Conservation (phyloP, 345 rosid genomes). For the Draba incana region DNA sequence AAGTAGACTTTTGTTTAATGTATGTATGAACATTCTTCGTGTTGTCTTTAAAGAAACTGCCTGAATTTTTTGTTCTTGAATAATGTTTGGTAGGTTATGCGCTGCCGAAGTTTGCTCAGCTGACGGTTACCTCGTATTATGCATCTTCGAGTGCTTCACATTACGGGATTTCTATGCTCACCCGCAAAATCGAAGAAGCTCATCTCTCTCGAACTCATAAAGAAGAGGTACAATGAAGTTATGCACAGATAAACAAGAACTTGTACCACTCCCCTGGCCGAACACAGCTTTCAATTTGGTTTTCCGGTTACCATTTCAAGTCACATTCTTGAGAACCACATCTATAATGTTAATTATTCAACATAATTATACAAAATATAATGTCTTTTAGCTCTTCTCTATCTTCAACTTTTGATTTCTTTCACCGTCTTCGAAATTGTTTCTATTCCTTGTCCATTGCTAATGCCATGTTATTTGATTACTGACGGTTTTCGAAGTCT, state of each 20-base stretch:
- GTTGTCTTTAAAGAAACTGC: slow-evolving; percentile 17
- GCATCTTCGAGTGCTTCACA: slow-evolving; percentile 95
- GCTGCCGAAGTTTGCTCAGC: slow-evolving; percentile 82
- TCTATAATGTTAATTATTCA: slow-evolving; percentile 17
- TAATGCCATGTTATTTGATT: background rate
- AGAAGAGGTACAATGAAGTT: slow-evolving; percentile 51
- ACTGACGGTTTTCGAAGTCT: too few relatives aligned
- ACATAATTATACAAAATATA: slow-evolving; percentile 22
- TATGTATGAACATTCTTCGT: background rate
- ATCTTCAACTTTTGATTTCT: slow-evolving; percentile 18
- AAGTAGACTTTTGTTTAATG: slow-evolving; percentile 5
- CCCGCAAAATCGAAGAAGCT: slow-evolving; percentile 70
- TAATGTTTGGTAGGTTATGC: slow-evolving; percentile 61
- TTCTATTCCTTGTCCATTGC: slow-evolving; percentile 1
- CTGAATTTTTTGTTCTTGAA: slow-evolving; percentile 11
- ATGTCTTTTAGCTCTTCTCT: slow-evolving; percentile 19
- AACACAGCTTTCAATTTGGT: background rate
- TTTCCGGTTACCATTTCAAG: slow-evolving; percentile 5
- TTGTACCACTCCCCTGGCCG: slow-evolving; percentile 20
- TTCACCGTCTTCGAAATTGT: slow-evolving; percentile 1
- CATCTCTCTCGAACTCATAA: slow-evolving; percentile 52
- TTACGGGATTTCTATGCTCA: slow-evolving; percentile 80
- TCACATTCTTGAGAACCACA: slow-evolving; percentile 27
- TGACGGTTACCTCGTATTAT: slow-evolving; percentile 83
- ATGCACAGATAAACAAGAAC: slow-evolving; percentile 12